Percentiles rank a stretch among this genome's conserved stretches.
Conservation (phyloP, 805 yeast genomes). For the Jamesozyma jinghongensis region DNA sequence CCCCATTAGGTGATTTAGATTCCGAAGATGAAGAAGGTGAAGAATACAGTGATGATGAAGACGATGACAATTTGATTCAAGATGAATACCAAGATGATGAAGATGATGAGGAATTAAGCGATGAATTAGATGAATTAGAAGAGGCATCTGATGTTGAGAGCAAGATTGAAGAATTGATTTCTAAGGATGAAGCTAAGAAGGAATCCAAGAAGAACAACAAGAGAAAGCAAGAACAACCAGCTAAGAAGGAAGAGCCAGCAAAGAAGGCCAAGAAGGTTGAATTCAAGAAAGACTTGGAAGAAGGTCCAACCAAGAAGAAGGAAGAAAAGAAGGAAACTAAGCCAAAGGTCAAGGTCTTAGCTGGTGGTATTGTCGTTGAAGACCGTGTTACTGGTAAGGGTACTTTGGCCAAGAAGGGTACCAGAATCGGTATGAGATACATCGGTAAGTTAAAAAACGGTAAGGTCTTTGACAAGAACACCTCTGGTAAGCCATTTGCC, state of each 20-base stretch:
- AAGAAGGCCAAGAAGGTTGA: slow-evolving; percentile 65
- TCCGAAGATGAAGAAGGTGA: slow-evolving; percentile 33
- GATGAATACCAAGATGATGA: slow-evolving; percentile 63
- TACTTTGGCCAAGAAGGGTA: slow-evolving; percentile 75
- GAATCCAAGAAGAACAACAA: slow-evolving; percentile 28
- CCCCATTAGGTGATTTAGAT: slow-evolving; percentile 34
- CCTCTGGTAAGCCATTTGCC: slow-evolving; percentile 89
- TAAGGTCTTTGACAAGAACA: slow-evolving; percentile 93
- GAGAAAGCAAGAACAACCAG: slow-evolving; percentile 26
- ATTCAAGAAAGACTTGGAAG: slow-evolving; percentile 84
- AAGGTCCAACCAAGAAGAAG: slow-evolving; percentile 68
- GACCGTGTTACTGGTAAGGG: slow-evolving; percentile 90
- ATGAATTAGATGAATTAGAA: slow-evolving; percentile 42
- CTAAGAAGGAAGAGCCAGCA: slow-evolving; percentile 27
- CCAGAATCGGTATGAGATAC: slow-evolving; percentile 93
- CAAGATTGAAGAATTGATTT: slow-evolving; percentile 66
- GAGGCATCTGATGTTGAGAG: slow-evolving; percentile 62
- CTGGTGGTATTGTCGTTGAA: slow-evolving; percentile 90
- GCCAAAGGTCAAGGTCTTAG: slow-evolving; percentile 65
- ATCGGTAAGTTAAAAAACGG: slow-evolving; percentile 97
- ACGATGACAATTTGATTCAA: slow-evolving; percentile 40
- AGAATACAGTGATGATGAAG: slow-evolving; percentile 33
- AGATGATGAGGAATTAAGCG: slow-evolving; percentile 55
- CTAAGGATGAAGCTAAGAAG: slow-evolving; percentile 42
- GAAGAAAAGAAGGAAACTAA: slow-evolving; percentile 28